A percentile compares a stretch with the other conserved stretches of the same genome.
Conservation (phyloP, 2,329 filamentous ascomycete species). For the Hysterium pulicare region DNA sequence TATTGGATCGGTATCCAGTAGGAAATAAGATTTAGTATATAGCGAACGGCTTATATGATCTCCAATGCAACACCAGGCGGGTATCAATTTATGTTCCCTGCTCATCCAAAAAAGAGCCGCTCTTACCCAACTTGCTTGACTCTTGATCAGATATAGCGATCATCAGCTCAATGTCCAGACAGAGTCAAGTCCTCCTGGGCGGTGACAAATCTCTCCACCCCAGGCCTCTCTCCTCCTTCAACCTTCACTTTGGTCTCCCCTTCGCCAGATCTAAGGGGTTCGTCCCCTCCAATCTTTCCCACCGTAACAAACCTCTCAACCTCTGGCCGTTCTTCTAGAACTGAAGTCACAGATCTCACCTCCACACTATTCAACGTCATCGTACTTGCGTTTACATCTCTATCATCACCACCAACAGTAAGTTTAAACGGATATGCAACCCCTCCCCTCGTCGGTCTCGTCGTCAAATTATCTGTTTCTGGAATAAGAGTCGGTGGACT, state of each 20-base stretch:
- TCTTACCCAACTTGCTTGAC: no score
- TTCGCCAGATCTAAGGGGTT: not conserved
- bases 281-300: conserved; percentile 15
- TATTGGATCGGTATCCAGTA: no score
- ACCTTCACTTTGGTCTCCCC: not conserved
- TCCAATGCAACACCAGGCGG: no score
- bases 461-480: conserved; percentile 52
- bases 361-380: conserved; percentile 54
- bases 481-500: conserved; percentile 40
- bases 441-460: conserved; percentile 64
- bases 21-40: no score
- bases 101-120: no score
- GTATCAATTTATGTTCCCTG: no score
- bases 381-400: conserved; percentile 65
- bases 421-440: conserved; percentile 73
- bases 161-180: no score
- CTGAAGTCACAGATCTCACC: conserved; percentile 12
- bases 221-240: not conserved
- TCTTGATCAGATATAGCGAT: no score
- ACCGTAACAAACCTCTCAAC: conserved; percentile 57
- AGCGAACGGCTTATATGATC: no score
- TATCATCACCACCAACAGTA: conserved; percentile 42
- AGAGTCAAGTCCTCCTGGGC: not conserved
- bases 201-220: conserved; percentile 3
- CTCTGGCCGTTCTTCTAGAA: conserved; percentile 12